Base-by-base conservation (phyloP, 768 basidiomycete genomes). In the Cubamyces sp. region DNA sequence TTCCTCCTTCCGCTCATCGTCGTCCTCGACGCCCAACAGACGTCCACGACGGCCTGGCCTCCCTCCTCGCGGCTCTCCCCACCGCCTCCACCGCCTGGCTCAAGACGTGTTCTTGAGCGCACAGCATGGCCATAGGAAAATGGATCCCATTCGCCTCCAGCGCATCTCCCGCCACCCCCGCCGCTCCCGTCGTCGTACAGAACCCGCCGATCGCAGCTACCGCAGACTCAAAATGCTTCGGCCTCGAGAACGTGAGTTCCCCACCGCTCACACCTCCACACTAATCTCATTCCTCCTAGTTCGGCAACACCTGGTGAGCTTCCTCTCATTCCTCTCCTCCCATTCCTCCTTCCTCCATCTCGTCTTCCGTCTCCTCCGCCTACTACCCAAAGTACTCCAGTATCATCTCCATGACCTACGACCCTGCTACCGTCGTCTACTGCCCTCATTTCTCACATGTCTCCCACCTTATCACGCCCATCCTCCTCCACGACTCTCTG, bases 291-390 rank as follows among this genome's bases (percentile, higher is more conserved):
- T 26, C 23, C 53, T 3, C 54, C 19, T 66, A 96, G 94, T 97
- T 96, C 79, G 95, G 94, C 42, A 98, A 98, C 74, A 98, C 94
- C 49, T 98, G 96, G 94, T 94, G 41, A 66, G 80, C 70, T 16
- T 30, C 18, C 57, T 43, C 21, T 34, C 16, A 14, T n/a, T 6
- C 30, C 34, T 16, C 26, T 46, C 12, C 43, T 30, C 26, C 19
- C n/a, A n/a, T 21, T 40, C 9, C 19, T 28, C 51, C 37, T 16
- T 48, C 40, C n/a, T n/a, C n/a, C n/a, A n/a, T n/a, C n/a, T n/a
- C n/a, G n/a, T n/a, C n/a, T n/a, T n/a, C n/a, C n/a, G n/a, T n/a
- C n/a, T n/a, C n/a, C n/a, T n/a, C n/a, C n/a, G n/a, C n/a, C n/a
- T n/a, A n/a, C n/a, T n/a, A n/a, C n/a, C n/a, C n/a, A n/a, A n/a